Evolutionary conservation across 148 eudicot species (phyloP).

Genomic region (Vaccinium vitisidaea): DNA sequence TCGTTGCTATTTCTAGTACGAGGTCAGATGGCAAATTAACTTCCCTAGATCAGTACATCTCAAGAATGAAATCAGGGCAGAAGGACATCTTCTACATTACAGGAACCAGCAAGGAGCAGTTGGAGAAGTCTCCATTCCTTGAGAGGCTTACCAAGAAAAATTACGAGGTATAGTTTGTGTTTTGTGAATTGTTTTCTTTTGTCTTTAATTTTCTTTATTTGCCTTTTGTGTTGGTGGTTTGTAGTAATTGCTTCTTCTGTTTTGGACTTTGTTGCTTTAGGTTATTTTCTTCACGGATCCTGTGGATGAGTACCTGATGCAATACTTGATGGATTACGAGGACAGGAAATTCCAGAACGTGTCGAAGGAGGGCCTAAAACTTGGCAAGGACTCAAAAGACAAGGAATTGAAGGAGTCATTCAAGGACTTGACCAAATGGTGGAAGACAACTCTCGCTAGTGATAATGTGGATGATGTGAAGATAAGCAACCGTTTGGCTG

Average conservation of each 20-base stretch:
- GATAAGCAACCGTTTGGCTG: conserved; percentile 94
- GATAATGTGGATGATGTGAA: conserved; percentile 95
- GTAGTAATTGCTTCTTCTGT: not conserved
- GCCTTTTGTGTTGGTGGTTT: not conserved
- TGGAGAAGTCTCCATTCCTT: conserved; percentile 98
- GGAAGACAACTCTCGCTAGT: conserved; percentile 76
- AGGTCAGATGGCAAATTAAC: conserved; percentile 83
- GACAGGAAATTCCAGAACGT: conserved; percentile 98
- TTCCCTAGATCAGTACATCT: conserved; percentile 90
- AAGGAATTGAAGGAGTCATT: conserved; percentile 89
- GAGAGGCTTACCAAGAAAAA: conserved; percentile 88
- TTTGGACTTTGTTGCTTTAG: conserved; percentile 30
- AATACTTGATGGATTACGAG: conserved; percentile 97
- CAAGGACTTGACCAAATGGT: conserved; percentile 97
- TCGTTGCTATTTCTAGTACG: conserved; percentile 44
- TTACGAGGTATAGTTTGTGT: conserved; percentile 57
- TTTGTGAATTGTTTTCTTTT: not conserved
- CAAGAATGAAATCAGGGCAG: conserved; percentile 92
- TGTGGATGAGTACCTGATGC: conserved; percentile 97
- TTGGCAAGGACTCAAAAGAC: conserved; percentile 79
- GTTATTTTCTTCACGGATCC: conserved; percentile 97
- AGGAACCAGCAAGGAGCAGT: conserved; percentile 89
- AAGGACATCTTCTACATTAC: conserved; percentile 97
- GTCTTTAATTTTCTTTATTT: not conserved
- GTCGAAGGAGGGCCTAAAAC: conserved; percentile 91